Percentiles rank a stretch among this genome's conserved stretches.
These are phyloP conservation scores for Globisporangium mamillatum DNA, from an alignment of 352 stramenopile species.

Conservation along the genomic window DNA sequence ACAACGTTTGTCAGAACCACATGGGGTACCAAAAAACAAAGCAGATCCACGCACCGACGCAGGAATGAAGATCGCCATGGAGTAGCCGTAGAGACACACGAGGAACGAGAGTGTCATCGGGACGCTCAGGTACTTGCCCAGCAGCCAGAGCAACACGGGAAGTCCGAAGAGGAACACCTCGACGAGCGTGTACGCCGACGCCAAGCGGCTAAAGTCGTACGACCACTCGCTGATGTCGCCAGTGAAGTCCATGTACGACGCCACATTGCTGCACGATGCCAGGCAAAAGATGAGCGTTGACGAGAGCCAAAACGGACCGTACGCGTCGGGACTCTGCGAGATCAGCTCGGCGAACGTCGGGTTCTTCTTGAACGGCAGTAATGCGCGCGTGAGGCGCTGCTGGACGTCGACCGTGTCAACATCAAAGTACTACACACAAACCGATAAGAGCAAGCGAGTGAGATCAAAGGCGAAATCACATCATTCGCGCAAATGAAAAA, in stretches of 20 bases:
- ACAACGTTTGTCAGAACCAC: background rate
- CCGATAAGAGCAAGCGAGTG: background rate
- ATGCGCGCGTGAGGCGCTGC: slow-evolving; percentile 59
- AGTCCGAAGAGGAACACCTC: slow-evolving; percentile 74
- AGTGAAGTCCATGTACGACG: slow-evolving; percentile 74
- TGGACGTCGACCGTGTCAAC: slow-evolving; percentile 83
- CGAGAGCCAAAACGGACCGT: slow-evolving; percentile 83
- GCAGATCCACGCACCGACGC: slow-evolving; percentile 41
- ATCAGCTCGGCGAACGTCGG: slow-evolving; percentile 78
- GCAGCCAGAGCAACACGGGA: slow-evolving; percentile 72
- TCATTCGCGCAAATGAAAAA: background rate
- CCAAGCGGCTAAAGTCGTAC: slow-evolving; percentile 82
- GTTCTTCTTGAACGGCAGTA: slow-evolving; percentile 85
- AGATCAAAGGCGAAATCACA: background rate
- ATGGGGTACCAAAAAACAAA: background rate
- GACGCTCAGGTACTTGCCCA: slow-evolving; percentile 76
- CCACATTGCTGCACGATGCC: slow-evolving; percentile 81
- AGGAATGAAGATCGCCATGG: slow-evolving; percentile 78
- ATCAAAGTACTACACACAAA: slow-evolving; percentile 68
- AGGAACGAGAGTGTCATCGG: slow-evolving; percentile 80
- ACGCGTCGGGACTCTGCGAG: slow-evolving; percentile 58
- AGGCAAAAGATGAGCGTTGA: slow-evolving; percentile 86
- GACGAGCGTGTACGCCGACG: slow-evolving; percentile 75
- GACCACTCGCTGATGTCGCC: slow-evolving; percentile 61
- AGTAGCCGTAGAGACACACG: slow-evolving; percentile 85